These are phyloP conservation scores for Trichophyton equinum DNA, from an alignment of 2,329 filamentous ascomycete species.

Conservation along the genomic window DNA sequence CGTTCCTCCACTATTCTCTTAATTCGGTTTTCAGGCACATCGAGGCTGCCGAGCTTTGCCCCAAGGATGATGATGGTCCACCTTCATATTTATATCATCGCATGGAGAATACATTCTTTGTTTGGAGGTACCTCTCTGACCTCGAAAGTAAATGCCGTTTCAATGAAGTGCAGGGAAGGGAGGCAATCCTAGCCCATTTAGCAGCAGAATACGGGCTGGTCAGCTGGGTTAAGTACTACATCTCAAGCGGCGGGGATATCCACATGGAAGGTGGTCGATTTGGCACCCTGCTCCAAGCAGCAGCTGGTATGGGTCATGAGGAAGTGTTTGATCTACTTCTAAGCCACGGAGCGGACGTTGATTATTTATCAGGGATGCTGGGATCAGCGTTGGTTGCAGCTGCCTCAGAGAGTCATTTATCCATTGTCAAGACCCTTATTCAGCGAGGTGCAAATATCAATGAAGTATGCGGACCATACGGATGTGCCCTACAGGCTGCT, in stretches of 20 bases:
- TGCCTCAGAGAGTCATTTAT: background rate
- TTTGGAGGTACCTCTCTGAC: background rate
- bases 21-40: background rate
- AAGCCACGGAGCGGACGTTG: background rate
- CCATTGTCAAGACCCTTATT: background rate
- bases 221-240: background rate
- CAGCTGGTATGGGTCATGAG: conserved; percentile 1
- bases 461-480: background rate
- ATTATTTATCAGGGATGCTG: background rate
- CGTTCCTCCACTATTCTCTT: background rate
- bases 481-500: conserved; percentile 4
- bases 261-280: background rate
- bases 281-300: background rate
- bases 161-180: background rate
- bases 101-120: background rate
- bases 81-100: background rate
- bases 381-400: background rate
- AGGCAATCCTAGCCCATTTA: background rate
- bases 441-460: conserved; percentile 3
- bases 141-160: background rate
- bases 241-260: background rate
- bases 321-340: background rate
- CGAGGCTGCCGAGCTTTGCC: background rate
- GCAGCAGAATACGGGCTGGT: background rate
- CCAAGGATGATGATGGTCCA: background rate